Base-by-base conservation (phyloP, 441 rosid species). In the Macaranga tanarius region DNA sequence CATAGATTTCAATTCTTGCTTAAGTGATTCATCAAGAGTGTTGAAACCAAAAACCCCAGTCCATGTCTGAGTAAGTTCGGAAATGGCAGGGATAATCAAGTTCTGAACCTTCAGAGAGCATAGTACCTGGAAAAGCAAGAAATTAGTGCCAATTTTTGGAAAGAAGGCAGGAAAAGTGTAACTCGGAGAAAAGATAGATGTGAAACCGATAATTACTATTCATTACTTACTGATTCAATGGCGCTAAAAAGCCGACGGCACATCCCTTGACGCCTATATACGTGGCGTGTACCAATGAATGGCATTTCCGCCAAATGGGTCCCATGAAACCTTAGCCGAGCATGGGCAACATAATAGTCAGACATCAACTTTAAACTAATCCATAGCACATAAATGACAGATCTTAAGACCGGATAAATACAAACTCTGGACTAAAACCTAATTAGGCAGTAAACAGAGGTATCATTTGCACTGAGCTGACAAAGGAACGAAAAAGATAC, bases 181-280 rank as follows among this genome's bases (percentile, higher is more conserved):
- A 51, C 52, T 40, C 45, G 23, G 7, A 40, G 23, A 71, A 58
- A 31, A 79, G 20, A 71, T 28, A 71, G 57, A 73, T 42, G 52
- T 22, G 75, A 69, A 34, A 20, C 12, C 66, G 38, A 64, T 56
- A 62, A 52, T 61, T 56, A 40, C 16, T 20, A 75, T 20, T 68
- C 31, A 40, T 60, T 75, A 67, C 91, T 89, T 86, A 93, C 99
- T 17, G 83, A 85, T 80, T 96, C 97, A 68, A 96, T 86, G 69
- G 96, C 99, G 71, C 81, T 72, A 75, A 96, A 87, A 74, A 96
- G 97, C 64, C 92, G 92, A 34, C 94, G 94, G 75, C 97, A 96
- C 99, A 96, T 96, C 80, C 99, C 99, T 79, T 93, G 99, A 70
- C 92, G 98, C 84, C 98, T 86, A 79, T 92, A 96, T 71, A 88